These are phyloP conservation scores for Leishmania lainsoni DNA, from an alignment of 208 protist genomes.

Conservation along the genomic window DNA sequence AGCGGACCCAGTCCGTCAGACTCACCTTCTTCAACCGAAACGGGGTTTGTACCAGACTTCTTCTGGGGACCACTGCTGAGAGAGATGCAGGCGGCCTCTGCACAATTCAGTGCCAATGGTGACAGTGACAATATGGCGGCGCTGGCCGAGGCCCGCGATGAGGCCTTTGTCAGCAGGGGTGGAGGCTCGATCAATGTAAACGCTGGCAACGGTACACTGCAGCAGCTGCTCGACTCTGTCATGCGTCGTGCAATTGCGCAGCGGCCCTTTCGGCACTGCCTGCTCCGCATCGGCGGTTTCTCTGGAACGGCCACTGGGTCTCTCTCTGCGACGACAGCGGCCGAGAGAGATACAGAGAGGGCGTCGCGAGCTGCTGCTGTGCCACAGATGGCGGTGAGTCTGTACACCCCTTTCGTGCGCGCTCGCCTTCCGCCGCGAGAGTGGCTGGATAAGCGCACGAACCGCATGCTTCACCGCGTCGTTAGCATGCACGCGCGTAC, in stretches of 20 bases:
- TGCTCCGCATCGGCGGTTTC: constrained; percentile 47
- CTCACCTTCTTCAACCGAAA: background rate
- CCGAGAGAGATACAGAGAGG: background rate
- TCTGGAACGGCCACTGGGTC: background rate
- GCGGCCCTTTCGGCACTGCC: constrained; percentile 40
- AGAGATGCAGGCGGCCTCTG: constrained; percentile 9
- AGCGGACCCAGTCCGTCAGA: background rate
- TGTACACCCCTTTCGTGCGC: constrained; percentile 62
- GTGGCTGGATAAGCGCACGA: constrained; percentile 62
- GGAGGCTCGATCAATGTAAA: constrained; percentile 18
- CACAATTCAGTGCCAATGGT: background rate
- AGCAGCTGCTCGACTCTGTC: constrained; percentile 44
- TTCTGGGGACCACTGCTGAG: constrained; percentile 41
- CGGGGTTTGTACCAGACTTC: background rate
- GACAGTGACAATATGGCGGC: background rate
- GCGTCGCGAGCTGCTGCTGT: constrained; percentile 32
- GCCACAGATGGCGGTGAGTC: constrained; percentile 65
- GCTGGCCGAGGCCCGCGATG: background rate
- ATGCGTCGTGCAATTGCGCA: constrained; percentile 50
- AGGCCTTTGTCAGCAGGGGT: background rate
- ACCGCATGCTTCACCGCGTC: constrained; percentile 45
- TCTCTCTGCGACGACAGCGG: background rate
- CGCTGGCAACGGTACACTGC: constrained; percentile 19
- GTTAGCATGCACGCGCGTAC: constrained; percentile 26
- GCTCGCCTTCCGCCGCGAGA: constrained; percentile 24